phyloP scores from a whole-genome alignment of 495 filamentous ascomycete species.

The Bacidia rubella region DNA sequence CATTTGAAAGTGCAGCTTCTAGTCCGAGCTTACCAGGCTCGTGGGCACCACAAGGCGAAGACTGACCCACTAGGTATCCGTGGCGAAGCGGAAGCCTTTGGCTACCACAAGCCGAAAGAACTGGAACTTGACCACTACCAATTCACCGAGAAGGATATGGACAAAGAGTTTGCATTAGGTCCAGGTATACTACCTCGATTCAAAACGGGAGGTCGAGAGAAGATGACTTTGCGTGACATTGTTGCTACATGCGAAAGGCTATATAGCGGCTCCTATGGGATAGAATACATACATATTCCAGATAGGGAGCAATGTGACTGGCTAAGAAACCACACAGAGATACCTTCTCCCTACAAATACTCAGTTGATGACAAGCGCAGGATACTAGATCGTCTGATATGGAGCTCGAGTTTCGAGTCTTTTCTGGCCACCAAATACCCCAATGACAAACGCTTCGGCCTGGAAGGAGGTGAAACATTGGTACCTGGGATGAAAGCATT shows the following conservation, averaged over 20 bases:
- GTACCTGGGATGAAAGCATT: conserved; percentile 99
- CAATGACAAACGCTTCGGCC: conserved; percentile 97
- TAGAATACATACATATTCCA: conserved; percentile 98
- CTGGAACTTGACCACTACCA: conserved; percentile 83
- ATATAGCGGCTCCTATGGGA: conserved; percentile 91
- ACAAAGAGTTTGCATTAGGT: conserved; percentile 81
- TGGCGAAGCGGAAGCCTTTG: conserved; percentile 70
- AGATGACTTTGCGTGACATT: conserved; percentile 95
- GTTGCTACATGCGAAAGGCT: conserved; percentile 83
- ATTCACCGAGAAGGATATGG: conserved; percentile 88
- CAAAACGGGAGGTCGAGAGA: conserved; percentile 70
- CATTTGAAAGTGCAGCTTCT: conserved; percentile 97
- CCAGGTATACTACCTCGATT: conserved; percentile 94
- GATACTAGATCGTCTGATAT: conserved; percentile 93
- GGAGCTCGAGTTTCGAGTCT: conserved; percentile 89
- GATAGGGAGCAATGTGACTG: conserved; percentile 97
- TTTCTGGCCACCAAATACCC: conserved; percentile 96
- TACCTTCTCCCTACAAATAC: conserved; percentile 89
- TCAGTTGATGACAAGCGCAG: conserved; percentile 92
- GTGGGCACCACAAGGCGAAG: conserved; percentile 94
- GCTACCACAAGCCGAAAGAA: conserved; percentile 82
- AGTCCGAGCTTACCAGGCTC: conserved; percentile 92
- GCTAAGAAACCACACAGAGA: conserved; percentile 86
- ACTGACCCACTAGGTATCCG: conserved; percentile 94
- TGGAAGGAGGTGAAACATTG: conserved; percentile 90